A percentile compares a stretch with the other conserved stretches of the same genome.
These are phyloP conservation scores for Perkinsus marinus DNA, from an alignment of 169 alveolate species.

Conservation along the genomic window DNA sequence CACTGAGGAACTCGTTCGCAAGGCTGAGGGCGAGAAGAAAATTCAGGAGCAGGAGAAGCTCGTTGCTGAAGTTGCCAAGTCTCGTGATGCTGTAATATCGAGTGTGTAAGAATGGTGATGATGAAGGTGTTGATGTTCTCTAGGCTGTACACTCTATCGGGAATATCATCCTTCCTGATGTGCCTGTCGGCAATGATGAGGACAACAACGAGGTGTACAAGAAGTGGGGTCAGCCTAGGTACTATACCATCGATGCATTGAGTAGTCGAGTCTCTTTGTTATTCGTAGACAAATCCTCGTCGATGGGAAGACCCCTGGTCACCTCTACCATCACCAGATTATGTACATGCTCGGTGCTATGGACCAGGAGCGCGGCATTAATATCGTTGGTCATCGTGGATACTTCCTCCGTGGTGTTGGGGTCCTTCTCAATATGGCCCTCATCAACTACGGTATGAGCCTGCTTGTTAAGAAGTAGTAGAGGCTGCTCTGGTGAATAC, in stretches of 20 bases:
- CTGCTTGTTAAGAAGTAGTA: constrained; percentile 57
- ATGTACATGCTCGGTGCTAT: constrained; percentile 67
- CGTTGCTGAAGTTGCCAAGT: constrained; percentile 35
- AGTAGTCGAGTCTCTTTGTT: constrained; percentile 35
- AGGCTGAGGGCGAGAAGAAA: constrained; percentile 33
- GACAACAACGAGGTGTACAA: constrained; percentile 69
- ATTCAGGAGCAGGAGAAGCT: constrained; percentile 38
- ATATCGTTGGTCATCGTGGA: constrained; percentile 92
- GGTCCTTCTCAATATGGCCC: constrained; percentile 79
- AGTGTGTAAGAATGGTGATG: too few species aligned
- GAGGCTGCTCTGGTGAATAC: background rate
- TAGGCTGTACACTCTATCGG: constrained; percentile 52
- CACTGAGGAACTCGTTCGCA: background rate
- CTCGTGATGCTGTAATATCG: constrained; percentile 43
- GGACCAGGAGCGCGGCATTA: constrained; percentile 70
- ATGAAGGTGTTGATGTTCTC: background rate
- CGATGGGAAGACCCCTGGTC: background rate
- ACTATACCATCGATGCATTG: constrained; percentile 58
- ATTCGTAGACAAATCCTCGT: background rate
- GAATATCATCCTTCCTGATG: constrained; percentile 75
- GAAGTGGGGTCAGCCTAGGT: constrained; percentile 76
- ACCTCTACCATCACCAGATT: constrained; percentile 81
- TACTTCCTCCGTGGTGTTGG: constrained; percentile 84
- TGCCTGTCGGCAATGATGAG: constrained; percentile 82
- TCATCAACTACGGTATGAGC: constrained; percentile 71